phyloP scores from a whole-genome alignment of 1,284 basidiomycete genomes.

The Cutaneotrichosporon cavernicola region DNA sequence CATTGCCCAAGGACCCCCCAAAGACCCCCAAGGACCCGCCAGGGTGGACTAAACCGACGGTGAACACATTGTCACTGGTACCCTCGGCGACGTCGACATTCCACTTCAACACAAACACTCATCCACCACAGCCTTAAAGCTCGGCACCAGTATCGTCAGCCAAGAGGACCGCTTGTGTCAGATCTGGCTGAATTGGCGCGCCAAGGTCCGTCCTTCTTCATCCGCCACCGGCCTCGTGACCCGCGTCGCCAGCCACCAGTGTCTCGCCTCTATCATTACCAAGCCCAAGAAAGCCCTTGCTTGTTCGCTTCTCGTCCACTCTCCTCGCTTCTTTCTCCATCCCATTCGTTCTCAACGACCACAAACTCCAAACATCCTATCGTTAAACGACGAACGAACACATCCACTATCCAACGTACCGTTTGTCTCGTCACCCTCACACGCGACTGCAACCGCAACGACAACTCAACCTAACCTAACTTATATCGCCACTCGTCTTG shows the following conservation, averaged over 20 bases:
- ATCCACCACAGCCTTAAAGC: not conserved
- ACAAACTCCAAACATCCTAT: not conserved
- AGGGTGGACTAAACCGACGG: no score
- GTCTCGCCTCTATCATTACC: not conserved
- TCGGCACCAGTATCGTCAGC: no score
- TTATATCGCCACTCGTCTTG: not conserved
- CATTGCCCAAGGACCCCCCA: no score
- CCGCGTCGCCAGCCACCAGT: not conserved
- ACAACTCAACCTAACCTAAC: no score
- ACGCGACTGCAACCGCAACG: not conserved
- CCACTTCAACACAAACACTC: not conserved
- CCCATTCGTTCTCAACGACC: not conserved
- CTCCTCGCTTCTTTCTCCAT: not conserved
- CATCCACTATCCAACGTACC: not conserved
- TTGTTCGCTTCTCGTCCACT: not conserved
- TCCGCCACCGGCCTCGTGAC: conserved; percentile 2
- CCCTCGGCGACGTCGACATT: conserved; percentile 1
- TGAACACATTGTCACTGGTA: not conserved
- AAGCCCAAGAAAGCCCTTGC: not conserved
- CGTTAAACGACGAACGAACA: not conserved
- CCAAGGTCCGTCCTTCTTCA: not conserved
- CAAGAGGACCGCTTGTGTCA: not conserved
- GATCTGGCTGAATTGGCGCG: not conserved
- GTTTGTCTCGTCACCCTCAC: not conserved
- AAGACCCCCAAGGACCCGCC: no score